Percentiles rank a stretch among this genome's conserved stretches.
Conservation (phyloP, 2,329 filamentous ascomycete genomes). For the Fusarium devonianum region DNA sequence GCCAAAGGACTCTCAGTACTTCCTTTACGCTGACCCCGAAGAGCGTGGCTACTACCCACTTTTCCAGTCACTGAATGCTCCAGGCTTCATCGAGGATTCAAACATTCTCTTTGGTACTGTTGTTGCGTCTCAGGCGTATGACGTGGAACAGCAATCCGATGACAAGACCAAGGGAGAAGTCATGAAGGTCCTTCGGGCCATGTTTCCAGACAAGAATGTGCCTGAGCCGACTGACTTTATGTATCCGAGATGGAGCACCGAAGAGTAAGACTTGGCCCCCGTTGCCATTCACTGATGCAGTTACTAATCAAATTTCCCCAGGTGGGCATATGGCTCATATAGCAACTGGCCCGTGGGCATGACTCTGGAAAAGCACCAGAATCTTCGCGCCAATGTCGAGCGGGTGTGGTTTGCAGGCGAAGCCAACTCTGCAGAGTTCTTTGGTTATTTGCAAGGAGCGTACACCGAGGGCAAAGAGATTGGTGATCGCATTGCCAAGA, state of each 20-base stretch:
- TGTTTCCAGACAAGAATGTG: conserved; percentile 65
- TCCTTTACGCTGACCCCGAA: conserved; percentile 54
- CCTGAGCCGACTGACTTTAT: conserved; percentile 67
- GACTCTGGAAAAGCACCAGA: conserved; percentile 71
- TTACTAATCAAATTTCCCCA: conserved; percentile 9
- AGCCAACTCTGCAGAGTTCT: conserved; percentile 68
- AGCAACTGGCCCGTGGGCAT: conserved; percentile 72
- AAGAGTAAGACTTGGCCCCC: conserved; percentile 29
- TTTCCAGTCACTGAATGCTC: conserved; percentile 67
- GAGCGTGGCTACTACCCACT: conserved; percentile 59
- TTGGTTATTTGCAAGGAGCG: conserved; percentile 70
- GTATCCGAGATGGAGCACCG: conserved; percentile 55
- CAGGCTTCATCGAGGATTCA: conserved; percentile 65
- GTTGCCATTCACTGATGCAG: background rate
- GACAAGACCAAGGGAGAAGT: conserved; percentile 63
- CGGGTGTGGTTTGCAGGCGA: conserved; percentile 72
- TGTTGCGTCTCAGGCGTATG: conserved; percentile 46
- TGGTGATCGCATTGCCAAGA: conserved; percentile 52
- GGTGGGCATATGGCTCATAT: conserved; percentile 66
- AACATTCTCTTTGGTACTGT: conserved; percentile 71
- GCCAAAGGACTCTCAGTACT: conserved; percentile 54
- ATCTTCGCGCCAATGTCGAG: conserved; percentile 69
- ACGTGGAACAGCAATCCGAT: conserved; percentile 67
- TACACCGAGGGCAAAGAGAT: conserved; percentile 63
- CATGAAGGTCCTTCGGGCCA: conserved; percentile 63